These are phyloP conservation scores for Candida nonsorbophila DNA, from an alignment of 805 yeast species.

Conservation along the genomic window DNA sequence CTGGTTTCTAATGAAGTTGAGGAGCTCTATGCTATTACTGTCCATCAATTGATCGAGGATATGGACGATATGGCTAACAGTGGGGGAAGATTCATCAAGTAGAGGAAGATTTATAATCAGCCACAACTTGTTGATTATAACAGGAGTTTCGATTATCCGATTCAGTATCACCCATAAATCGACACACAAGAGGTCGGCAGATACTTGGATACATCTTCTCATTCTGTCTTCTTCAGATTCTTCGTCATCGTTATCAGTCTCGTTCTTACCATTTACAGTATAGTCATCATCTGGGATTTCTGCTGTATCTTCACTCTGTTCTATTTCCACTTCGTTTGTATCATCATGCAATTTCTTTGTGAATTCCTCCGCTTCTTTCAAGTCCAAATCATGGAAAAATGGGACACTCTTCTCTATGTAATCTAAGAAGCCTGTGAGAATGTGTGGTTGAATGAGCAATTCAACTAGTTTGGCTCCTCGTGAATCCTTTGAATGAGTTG, in stretches of 20 bases:
- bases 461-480: slow-evolving; percentile 59
- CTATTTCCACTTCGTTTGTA: slow-evolving; percentile 3
- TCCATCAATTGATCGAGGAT: slow-evolving; percentile 83
- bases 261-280: slow-evolving; percentile 6
- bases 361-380: slow-evolving; percentile 17
- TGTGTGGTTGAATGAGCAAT: slow-evolving; percentile 72
- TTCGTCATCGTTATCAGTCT: slow-evolving; percentile 4
- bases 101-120: slow-evolving; percentile 26
- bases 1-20: slow-evolving; percentile 64
- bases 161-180: slow-evolving; percentile 40
- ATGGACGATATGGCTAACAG: slow-evolving; percentile 44
- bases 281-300: slow-evolving; percentile 6
- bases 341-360: slow-evolving; percentile 11
- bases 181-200: slow-evolving; percentile 35
- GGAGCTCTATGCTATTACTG: slow-evolving; percentile 52
- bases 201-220: slow-evolving; percentile 32
- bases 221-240: slow-evolving; percentile 28
- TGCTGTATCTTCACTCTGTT: slow-evolving; percentile 4
- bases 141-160: slow-evolving; percentile 37
- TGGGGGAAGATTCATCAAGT: slow-evolving; percentile 31
- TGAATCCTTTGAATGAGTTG: slow-evolving; percentile 22
- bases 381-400: slow-evolving; percentile 27
- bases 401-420: slow-evolving; percentile 53
- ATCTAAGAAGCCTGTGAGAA: slow-evolving; percentile 62
- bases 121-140: slow-evolving; percentile 37